These are phyloP conservation scores for Tilletia horrida DNA, from an alignment of 1,284 basidiomycete genomes.

Conservation along the genomic window DNA sequence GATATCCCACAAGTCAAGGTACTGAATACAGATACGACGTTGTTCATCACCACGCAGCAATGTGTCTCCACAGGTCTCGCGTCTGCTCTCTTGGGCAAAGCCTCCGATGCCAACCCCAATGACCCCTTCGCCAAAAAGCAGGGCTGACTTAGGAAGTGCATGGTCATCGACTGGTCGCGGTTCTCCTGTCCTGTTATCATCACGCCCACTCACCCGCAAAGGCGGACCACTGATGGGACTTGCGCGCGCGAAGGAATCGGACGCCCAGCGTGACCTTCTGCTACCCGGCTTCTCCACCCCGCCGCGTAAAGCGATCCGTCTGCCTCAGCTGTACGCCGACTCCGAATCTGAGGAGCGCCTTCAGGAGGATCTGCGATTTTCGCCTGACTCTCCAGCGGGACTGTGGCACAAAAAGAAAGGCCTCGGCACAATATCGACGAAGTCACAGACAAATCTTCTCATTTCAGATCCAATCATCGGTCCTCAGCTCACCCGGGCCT, in stretches of 20 bases:
- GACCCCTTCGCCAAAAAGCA: not conserved
- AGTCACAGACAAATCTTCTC: not conserved
- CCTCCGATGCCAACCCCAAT: not conserved
- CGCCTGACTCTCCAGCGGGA: not conserved
- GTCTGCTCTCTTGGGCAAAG: not conserved
- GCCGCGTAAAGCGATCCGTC: not conserved
- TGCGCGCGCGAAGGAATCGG: not conserved
- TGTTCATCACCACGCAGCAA: not conserved
- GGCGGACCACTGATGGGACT: not conserved
- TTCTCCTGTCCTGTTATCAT: slow-evolving; percentile 2
- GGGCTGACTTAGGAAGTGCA: not conserved
- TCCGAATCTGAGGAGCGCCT: slow-evolving; percentile 2
- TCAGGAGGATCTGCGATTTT: not conserved
- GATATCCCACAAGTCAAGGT: not conserved
- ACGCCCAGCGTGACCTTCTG: not conserved
- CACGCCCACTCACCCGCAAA: not conserved
- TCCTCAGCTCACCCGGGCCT: too few species aligned
- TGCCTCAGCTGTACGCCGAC: slow-evolving; percentile 1
- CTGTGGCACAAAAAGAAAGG: not conserved
- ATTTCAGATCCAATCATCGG: not conserved
- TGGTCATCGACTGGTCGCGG: slow-evolving; percentile 11
- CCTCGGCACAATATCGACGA: not conserved
- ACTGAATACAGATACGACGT: not conserved
- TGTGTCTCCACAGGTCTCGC: not conserved
- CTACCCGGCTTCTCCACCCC: not conserved